Percentiles rank a stretch among this genome's conserved stretches.
Evolutionary conservation across 2,329 filamentous ascomycete species (phyloP).

Genomic region (Alternaria triticina): DNA sequence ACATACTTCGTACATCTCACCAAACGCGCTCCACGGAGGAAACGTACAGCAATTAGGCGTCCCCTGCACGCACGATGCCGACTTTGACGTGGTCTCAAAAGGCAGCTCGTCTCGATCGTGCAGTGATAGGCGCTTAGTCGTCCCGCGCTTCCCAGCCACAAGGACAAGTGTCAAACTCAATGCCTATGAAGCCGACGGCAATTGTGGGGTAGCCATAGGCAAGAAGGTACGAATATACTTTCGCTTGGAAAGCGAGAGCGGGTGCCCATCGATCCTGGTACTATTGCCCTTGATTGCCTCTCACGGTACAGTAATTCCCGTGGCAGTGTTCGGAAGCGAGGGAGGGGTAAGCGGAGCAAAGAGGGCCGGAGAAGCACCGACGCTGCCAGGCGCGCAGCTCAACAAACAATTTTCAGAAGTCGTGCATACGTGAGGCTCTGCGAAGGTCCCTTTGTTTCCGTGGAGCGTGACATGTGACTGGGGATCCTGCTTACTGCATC

Average conservation of each 20-base stretch:
- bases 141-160: constrained; percentile 11
- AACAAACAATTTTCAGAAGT: constrained; percentile 14
- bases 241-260: constrained; percentile 1
- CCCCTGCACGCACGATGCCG: constrained; percentile 9
- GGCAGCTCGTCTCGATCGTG: constrained; percentile 1
- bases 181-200: constrained; percentile 7
- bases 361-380: constrained; percentile 15
- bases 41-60: constrained; percentile 1
- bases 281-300: constrained; percentile 6
- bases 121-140: constrained; percentile 10
- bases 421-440: constrained; percentile 14
- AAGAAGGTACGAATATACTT: background rate
- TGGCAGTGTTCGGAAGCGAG: constrained; percentile 7
- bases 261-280: constrained; percentile 2
- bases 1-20: background rate
- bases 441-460: constrained; percentile 1
- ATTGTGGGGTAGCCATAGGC: constrained; percentile 9
- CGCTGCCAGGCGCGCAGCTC: constrained; percentile 13
- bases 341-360: constrained; percentile 17
- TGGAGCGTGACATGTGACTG: constrained; percentile 9
- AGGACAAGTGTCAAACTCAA: constrained; percentile 14
- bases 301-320: constrained; percentile 8
- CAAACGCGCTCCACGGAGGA: constrained; percentile 2
- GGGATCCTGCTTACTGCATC: background rate
- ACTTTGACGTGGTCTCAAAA: background rate